Base-by-base conservation (phyloP, 1,284 basidiomycete genomes). In the Trichosporon sp. region DNA sequence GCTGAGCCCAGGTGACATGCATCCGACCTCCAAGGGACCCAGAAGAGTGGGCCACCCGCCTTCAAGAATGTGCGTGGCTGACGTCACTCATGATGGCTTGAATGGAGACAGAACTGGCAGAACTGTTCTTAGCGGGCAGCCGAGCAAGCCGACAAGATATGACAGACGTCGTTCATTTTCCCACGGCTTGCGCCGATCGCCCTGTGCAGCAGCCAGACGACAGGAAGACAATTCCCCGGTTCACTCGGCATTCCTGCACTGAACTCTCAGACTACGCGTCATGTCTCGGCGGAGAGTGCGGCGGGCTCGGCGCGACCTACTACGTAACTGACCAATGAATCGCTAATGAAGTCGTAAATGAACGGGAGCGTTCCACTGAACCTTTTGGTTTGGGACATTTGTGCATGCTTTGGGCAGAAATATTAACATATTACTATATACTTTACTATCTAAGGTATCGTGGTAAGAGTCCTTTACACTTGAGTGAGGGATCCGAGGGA, bases 391-490 rank as follows among this genome's bases (percentile, higher is more conserved):
- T 26, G 26, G 26, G 26, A 26, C 26, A 26, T 26, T 26, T 26
- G 26, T 26, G 26, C 26, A 1, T 26, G 26, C 26, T 26, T 26
- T 26, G 26, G 26, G 26, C 26, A 26, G 26, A 26, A 26, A 51
- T 37, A 54, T 54, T 54, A 54, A 54, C 51, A 54, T 54, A 54
- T 54, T 54, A 54, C 51, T 54, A 54, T 46, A 54, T 54, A 54
- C 19, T 54, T 19, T 8, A 19, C 51, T 54, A 54, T 54, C 51
- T 54, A 54, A 54, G 51, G 51, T 54, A 54, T 54, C n/a, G 21
- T 54, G 8, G 14, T 54, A 8, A 54, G 51, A 54, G 51, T 54
- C 51, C 51, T 21, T 54, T 54, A 54, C 51, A 54, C 51, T 26
- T 54, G 51, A 16, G 51, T 54, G n/a, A 16, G 19, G 26, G 26